Evolutionary conservation across 768 basidiomycete species (phyloP).

Genomic region (Boletus vinaceobasis): DNA sequence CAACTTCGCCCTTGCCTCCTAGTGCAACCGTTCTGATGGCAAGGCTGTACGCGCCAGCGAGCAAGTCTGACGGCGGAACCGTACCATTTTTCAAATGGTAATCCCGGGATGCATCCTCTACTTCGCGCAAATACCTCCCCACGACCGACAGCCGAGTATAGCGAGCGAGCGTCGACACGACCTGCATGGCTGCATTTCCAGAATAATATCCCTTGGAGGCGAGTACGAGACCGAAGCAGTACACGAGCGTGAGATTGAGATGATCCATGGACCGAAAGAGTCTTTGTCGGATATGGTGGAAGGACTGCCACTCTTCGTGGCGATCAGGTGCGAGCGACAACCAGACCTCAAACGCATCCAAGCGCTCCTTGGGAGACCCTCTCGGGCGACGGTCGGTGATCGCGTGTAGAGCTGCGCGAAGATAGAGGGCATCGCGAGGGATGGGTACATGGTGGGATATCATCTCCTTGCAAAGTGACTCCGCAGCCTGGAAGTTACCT

Average conservation of each 20-base stretch:
- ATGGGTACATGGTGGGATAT: slow-evolving; percentile 37
- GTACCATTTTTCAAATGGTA: slow-evolving; percentile 5
- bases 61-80: slow-evolving; percentile 4
- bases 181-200: slow-evolving; percentile 17
- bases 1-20: slow-evolving; percentile 37
- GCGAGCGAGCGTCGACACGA: slow-evolving; percentile 41
- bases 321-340: slow-evolving; percentile 40
- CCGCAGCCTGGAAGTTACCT: slow-evolving; percentile 28
- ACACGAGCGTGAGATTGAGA: slow-evolving; percentile 36
- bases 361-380: slow-evolving; percentile 15
- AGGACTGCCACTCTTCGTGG: slow-evolving; percentile 9
- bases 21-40: slow-evolving; percentile 42
- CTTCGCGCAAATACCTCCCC: slow-evolving; percentile 37
- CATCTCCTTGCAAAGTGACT: slow-evolving; percentile 40
- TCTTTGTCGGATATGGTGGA: slow-evolving; percentile 32
- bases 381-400: slow-evolving; percentile 22
- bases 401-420: slow-evolving; percentile 34
- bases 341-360: slow-evolving; percentile 39
- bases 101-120: slow-evolving; percentile 16
- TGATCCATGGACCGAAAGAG: slow-evolving; percentile 29
- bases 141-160: slow-evolving; percentile 37
- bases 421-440: slow-evolving; percentile 35
- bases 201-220: slow-evolving; percentile 45
- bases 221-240: slow-evolving; percentile 42
- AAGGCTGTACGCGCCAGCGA: slow-evolving; percentile 29